Evolutionary conservation across 108 stramenopile genomes (phyloP), one percentile per base, ranked within the genome.

Genomic region (Cyclotella choctawhatcheeana): DNA sequence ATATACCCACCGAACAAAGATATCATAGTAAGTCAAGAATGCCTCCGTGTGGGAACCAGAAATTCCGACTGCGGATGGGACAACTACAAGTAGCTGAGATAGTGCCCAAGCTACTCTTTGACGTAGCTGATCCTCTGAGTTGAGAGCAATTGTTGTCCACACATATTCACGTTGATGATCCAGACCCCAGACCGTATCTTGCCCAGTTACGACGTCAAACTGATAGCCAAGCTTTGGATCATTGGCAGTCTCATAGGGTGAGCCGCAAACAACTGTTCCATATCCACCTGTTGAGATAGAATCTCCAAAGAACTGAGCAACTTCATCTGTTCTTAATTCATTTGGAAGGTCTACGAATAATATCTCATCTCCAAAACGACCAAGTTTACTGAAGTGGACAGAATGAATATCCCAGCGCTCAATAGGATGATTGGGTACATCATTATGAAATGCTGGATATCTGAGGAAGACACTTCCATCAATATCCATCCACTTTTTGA

Each of bases 61-160:
- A 44, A 65, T 35, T 10, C 47, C 53, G 13, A 66, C 48, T 0
- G 74, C 74, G 13, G 47, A 61, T 37, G 21, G 47, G 14, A 64
- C 63, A 10, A 91, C 58, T 1, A 90, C 89, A 43, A 88, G 77
- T 43, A 91, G 73, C 58, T 90, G 89, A 48, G 71, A 55, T 17
- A 94, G 75, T 4, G 87, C 88, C 82, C 83, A 94, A 7, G 93
- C 91, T 22, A 91, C 65, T 18, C 85, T 58, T 63, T 94, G 93
- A 2, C 93, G 76, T 22, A 94, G 81, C 58, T 94, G 93, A 67
- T 92, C 93, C 17, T 74, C 47, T 2, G 85, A 81, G 10, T 65
- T 66, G n/a, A 94, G 72, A 25, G 79, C 85, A 40, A 90, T 61
- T 37, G 79, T 65, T 5, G 76, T 58, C 90, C 90, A 94, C 22